These are phyloP conservation scores for Barnettozyma hawaiiensis DNA, from an alignment of 1,139 yeast genomes.

Conservation along the genomic window DNA sequence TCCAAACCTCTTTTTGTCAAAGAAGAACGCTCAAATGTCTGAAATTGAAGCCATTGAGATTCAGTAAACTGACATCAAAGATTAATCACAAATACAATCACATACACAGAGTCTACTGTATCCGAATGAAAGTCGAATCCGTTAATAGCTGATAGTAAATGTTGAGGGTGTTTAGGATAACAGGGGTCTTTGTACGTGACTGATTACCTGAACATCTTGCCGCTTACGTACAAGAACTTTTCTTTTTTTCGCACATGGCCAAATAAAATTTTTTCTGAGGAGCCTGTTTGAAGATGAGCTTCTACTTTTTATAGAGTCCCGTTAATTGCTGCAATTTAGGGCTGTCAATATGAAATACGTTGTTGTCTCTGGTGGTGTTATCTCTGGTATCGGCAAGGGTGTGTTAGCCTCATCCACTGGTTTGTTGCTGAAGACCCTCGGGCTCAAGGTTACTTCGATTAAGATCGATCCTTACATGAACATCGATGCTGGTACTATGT, in stretches of 20 bases:
- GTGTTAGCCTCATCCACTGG: constrained; percentile 96
- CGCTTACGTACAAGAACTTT: not conserved
- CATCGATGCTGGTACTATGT: constrained; percentile 99
- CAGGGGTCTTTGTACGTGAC: not conserved
- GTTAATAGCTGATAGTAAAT: no score
- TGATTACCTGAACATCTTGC: not conserved
- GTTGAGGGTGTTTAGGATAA: no score
- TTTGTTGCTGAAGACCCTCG: constrained; percentile 84
- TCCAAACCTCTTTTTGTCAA: no score
- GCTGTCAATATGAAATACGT: constrained; percentile 79
- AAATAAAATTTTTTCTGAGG: constrained; percentile 2
- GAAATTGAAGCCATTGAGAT: not conserved
- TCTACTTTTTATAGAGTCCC: constrained; percentile 3
- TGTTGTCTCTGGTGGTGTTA: constrained; percentile 97
- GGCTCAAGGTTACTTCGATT: constrained; percentile 92
- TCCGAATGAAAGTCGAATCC: not conserved
- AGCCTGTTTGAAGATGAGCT: not conserved
- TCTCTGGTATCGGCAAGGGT: constrained; percentile 98
- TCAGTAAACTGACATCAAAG: no score
- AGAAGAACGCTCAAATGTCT: no score
- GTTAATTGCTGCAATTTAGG: constrained; percentile 4
- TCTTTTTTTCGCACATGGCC: not conserved
- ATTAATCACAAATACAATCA: not conserved
- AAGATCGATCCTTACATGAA: constrained; percentile 99
- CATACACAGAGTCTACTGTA: not conserved